phyloP scores from a whole-genome alignment of 192 early-diverging fungal species.

The Rhizoclosmatium sp. region DNA sequence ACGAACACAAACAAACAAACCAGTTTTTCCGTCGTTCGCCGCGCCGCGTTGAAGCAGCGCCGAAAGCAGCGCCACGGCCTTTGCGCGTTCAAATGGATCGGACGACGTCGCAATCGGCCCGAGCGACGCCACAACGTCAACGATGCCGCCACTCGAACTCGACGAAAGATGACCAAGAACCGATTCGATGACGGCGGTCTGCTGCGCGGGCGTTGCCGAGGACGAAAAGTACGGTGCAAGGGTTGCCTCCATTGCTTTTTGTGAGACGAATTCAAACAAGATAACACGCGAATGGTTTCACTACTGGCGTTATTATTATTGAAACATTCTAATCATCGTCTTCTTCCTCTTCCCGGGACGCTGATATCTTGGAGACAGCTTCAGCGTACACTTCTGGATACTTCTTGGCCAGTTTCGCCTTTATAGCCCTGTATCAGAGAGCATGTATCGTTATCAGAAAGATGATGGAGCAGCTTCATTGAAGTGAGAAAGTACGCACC shows the following conservation, averaged over 20 bases:
- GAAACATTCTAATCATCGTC: background rate
- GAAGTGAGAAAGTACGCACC: constrained; percentile 37
- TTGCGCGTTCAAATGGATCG: constrained; percentile 85
- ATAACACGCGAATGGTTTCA: no score
- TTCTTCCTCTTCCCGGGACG: background rate
- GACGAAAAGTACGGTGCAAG: background rate
- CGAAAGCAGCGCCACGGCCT: constrained; percentile 59
- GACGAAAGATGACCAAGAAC: background rate
- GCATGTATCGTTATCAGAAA: background rate
- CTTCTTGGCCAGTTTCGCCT: background rate
- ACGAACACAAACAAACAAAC: background rate
- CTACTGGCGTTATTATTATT: background rate
- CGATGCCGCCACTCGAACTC: constrained; percentile 28
- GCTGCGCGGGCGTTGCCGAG: background rate
- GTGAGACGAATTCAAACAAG: background rate
- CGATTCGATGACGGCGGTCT: background rate
- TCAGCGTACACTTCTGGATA: background rate
- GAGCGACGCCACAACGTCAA: constrained; percentile 81
- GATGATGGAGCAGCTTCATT: background rate
- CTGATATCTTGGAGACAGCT: background rate
- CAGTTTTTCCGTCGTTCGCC: background rate
- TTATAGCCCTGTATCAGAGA: background rate
- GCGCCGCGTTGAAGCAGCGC: constrained; percentile 14
- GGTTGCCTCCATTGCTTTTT: background rate
- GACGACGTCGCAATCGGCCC: constrained; percentile 79